phyloP scores from a whole-genome alignment of 768 basidiomycete genomes.

The Trametes cubensis region DNA sequence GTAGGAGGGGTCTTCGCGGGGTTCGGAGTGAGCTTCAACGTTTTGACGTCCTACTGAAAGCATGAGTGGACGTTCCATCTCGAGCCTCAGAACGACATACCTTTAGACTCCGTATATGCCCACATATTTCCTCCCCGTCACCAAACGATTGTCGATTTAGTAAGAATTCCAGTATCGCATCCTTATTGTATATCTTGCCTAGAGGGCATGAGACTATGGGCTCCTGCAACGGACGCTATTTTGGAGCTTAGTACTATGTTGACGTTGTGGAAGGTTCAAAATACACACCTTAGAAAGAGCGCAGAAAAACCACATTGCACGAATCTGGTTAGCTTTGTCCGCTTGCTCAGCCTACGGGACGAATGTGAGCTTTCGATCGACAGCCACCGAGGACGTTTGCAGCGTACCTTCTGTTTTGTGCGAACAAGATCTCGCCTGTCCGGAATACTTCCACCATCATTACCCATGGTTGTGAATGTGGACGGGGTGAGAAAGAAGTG shows the following conservation, averaged over 20 bases:
- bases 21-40: conserved; percentile 79
- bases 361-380: not conserved
- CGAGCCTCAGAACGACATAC: conserved; percentile 46
- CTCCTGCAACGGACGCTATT: conserved; percentile 77
- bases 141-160: conserved; percentile 83
- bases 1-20: conserved; percentile 42
- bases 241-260: not conserved
- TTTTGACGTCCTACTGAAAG: conserved; percentile 74
- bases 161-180: conserved; percentile 88
- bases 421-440: conserved; percentile 80
- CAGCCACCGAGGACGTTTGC: not conserved
- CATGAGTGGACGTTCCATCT: not conserved
- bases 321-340: conserved; percentile 87
- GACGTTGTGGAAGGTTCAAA: not conserved
- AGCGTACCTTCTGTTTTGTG: conserved; percentile 65
- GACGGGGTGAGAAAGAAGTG: not conserved
- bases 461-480: conserved; percentile 58
- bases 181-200: conserved; percentile 96
- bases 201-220: conserved; percentile 91
- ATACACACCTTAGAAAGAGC: conserved; percentile 85
- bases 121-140: conserved; percentile 90
- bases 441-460: conserved; percentile 88
- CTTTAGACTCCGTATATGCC: conserved; percentile 89
- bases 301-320: conserved; percentile 91
- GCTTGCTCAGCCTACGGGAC: conserved; percentile 71